These are phyloP conservation scores for Penicillium hesseltinei DNA, from an alignment of 2,329 filamentous ascomycete genomes.

Conservation along the genomic window DNA sequence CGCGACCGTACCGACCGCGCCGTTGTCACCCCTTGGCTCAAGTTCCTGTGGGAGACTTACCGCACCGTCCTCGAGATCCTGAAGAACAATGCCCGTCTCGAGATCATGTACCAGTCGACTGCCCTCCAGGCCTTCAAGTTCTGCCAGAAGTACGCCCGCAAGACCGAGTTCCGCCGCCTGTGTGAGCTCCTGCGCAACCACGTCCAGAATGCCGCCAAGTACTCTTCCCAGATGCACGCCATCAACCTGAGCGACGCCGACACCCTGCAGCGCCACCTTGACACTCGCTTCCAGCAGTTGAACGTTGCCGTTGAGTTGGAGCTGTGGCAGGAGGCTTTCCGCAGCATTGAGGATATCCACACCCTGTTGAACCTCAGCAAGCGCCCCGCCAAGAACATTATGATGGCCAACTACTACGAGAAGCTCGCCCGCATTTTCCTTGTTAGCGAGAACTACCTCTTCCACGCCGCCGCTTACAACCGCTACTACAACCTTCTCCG, in stretches of 20 bases:
- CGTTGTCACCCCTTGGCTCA: conserved; percentile 98
- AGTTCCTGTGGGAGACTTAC: conserved; percentile 99
- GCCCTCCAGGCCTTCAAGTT: conserved; percentile 98
- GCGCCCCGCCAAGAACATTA: conserved; percentile 94
- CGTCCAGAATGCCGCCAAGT: conserved; percentile 98
- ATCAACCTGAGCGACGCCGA: conserved; percentile 98
- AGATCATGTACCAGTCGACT: conserved; percentile 97
- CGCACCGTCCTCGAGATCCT: conserved; percentile 97
- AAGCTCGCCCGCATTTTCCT: conserved; percentile 98
- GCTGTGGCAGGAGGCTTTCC: conserved; percentile 99
- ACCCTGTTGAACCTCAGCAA: conserved; percentile 97
- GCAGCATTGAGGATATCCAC: conserved; percentile 98
- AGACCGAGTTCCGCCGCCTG: conserved; percentile 98
- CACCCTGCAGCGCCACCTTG: conserved; percentile 92
- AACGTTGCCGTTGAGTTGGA: conserved; percentile 98
- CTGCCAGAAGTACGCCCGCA: conserved; percentile 95
- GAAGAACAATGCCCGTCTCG: conserved; percentile 96
- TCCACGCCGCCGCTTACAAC: conserved; percentile 97
- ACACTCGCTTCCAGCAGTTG: conserved; percentile 97
- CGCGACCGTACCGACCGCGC: conserved; percentile 95
- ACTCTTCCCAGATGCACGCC: conserved; percentile 97
- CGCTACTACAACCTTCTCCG: conserved; percentile 95
- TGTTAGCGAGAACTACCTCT: conserved; percentile 98
- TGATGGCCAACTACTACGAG: conserved; percentile 99
- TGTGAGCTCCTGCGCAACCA: conserved; percentile 98